phyloP scores from a whole-genome alignment of 192 early-diverging fungal species.

The Helicostylum pulchrum region DNA sequence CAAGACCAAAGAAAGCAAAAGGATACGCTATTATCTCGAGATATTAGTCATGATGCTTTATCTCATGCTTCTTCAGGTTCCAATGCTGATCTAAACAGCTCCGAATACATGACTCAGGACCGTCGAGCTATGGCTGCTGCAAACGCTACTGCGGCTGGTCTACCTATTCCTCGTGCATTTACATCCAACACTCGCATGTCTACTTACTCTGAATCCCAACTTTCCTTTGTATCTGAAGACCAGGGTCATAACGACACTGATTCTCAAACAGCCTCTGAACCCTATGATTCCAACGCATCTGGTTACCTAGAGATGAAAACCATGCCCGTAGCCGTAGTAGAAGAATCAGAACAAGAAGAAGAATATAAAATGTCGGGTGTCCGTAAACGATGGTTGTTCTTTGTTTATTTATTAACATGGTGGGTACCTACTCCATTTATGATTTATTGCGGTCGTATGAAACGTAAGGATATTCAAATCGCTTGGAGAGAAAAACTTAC shows the following conservation, averaged over 20 bases:
- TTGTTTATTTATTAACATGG: slow-evolving; percentile 78
- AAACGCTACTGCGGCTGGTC: slow-evolving; percentile 18
- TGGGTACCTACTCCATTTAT: slow-evolving; percentile 77
- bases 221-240: slow-evolving; percentile 33
- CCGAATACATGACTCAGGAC: slow-evolving; percentile 1
- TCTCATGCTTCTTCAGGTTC: slow-evolving; percentile 24
- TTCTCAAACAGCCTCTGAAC: slow-evolving; percentile 23
- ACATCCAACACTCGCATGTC: slow-evolving; percentile 8
- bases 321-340: slow-evolving; percentile 6
- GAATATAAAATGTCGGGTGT: slow-evolving; percentile 49
- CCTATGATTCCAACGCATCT: not conserved
- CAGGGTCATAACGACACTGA: slow-evolving; percentile 16
- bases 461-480: slow-evolving; percentile 72
- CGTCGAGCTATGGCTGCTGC: slow-evolving; percentile 3
- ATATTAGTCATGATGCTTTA: slow-evolving; percentile 17
- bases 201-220: slow-evolving; percentile 24
- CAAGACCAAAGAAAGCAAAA: slow-evolving; percentile 42
- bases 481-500: slow-evolving; percentile 98
- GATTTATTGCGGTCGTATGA: slow-evolving; percentile 72
- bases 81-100: slow-evolving; percentile 7
- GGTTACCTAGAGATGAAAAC: slow-evolving; percentile 8
- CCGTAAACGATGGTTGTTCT: slow-evolving; percentile 76
- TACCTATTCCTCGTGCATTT: slow-evolving; percentile 10
- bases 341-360: slow-evolving; percentile 36
- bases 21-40: slow-evolving; percentile 6